These are phyloP conservation scores for Psilocybe mexicana DNA, from an alignment of 1,284 basidiomycete genomes.

Conservation along the genomic window DNA sequence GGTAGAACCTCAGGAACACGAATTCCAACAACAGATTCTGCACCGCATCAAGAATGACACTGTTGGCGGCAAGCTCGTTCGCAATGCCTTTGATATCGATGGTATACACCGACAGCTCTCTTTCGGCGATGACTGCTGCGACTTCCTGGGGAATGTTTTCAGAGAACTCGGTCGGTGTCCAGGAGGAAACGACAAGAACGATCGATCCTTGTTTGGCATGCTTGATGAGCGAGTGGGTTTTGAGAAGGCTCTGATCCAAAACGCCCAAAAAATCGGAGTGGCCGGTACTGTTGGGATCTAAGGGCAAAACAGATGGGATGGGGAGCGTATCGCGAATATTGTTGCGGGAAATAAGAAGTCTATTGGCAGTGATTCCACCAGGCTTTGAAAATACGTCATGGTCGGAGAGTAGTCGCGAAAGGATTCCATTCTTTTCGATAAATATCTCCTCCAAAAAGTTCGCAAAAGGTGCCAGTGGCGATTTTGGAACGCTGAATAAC, in stretches of 20 bases:
- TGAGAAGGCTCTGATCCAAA: constrained; percentile 67
- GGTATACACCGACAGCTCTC: constrained; percentile 56
- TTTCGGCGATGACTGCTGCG: constrained; percentile 42
- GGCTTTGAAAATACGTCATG: constrained; percentile 70
- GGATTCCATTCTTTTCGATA: constrained; percentile 46
- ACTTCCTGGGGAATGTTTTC: constrained; percentile 51
- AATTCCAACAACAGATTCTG: constrained; percentile 60
- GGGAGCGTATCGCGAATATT: constrained; percentile 40
- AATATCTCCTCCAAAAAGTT: constrained; percentile 62
- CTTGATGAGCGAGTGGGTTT: constrained; percentile 62
- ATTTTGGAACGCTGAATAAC: constrained; percentile 61
- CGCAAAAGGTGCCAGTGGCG: constrained; percentile 54
- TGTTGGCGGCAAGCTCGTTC: constrained; percentile 34
- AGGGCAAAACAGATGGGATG: constrained; percentile 50
- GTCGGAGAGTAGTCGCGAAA: constrained; percentile 60
- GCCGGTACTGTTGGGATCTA: constrained; percentile 47
- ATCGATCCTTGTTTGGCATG: constrained; percentile 58
- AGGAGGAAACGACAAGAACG: constrained; percentile 62
- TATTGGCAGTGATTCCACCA: constrained; percentile 64
- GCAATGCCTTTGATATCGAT: constrained; percentile 55
- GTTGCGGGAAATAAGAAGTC: constrained; percentile 55
- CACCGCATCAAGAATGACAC: constrained; percentile 39
- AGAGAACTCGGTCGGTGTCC: constrained; percentile 61
- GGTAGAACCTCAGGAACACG: constrained; percentile 71
- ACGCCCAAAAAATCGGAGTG: constrained; percentile 68